Base-by-base conservation (phyloP, 129 eudicot genomes). In the Centaurea solstitialis region DNA sequence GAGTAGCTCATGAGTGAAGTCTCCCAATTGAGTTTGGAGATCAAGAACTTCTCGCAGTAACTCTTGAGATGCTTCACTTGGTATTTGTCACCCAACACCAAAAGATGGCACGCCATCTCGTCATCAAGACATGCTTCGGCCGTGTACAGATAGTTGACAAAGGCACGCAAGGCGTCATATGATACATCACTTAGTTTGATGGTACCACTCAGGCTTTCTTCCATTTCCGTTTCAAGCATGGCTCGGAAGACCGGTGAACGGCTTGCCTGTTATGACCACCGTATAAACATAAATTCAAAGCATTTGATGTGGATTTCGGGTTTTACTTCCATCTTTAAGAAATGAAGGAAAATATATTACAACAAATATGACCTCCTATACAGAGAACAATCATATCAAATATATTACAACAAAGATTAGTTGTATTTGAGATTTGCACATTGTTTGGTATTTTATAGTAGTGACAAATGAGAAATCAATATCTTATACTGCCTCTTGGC, bases 161-260 rank as follows among this genome's bases (percentile, higher is more conserved):
- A 94, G n/a, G 92, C 83, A 1, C 93, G 94, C 5, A 94, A 86
- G 4, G 97, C 91, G 64, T 92, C 99, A 21, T 90, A 92, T 4
- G 99, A 89, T 53, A 91, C 97, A 70, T 92, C 97, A 65, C 93
- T 85, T 37, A 94, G 84, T 85, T 90, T 94, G 85, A 94, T 92
- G 30, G 97, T 94, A 9, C 99, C 97, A 78, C 99, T 94, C 8
- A 91, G 81, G 84, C 97, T 90, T 84, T 94, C 99, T 82, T 92
- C 99, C 99, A 94, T 94, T 68, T 94, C 91, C 30, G 85, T 92
- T 81, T 94, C 99, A 20, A 94, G 90, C 99, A 94, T 94, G 76
- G 99, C 99, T 88, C 91, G 81, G 72, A 94, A 94, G 20, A 94
- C 99, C 1, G 99, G 99, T 24, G 99, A 94, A 28, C 99, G 94